A percentile compares a stretch with the other conserved stretches of the same genome.
These are phyloP conservation scores for Irpex sp. DNA, from an alignment of 1,284 basidiomycete genomes.

Conservation along the genomic window DNA sequence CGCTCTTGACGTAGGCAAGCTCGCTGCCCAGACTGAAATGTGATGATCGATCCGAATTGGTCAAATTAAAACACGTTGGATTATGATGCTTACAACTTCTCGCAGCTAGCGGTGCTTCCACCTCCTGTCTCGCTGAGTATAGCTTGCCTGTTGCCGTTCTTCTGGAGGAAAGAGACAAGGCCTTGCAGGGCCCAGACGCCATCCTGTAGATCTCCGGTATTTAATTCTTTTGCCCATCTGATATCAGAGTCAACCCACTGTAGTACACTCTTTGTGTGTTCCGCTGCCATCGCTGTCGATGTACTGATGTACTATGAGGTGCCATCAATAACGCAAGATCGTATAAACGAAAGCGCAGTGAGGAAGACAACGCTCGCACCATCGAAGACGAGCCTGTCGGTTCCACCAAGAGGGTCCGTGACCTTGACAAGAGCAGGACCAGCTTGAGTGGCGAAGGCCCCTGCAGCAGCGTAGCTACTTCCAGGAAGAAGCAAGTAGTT, in stretches of 20 bases:
- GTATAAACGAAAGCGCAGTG: not conserved
- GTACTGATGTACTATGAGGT: constrained; percentile 63
- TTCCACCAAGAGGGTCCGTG: constrained; percentile 61
- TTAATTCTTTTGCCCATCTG: not conserved
- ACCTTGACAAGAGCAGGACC: constrained; percentile 57
- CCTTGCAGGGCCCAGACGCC: constrained; percentile 54
- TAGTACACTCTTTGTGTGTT: constrained; percentile 56
- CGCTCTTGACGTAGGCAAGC: constrained; percentile 55
- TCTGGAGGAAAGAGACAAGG: constrained; percentile 54
- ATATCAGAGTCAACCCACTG: constrained; percentile 28
- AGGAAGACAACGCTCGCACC: constrained; percentile 30
- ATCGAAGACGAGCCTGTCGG: constrained; percentile 64
- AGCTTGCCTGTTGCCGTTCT: constrained; percentile 61
- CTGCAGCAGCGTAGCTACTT: constrained; percentile 51
- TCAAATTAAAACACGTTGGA: not conserved
- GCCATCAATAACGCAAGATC: not conserved
- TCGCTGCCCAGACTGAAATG: constrained; percentile 45
- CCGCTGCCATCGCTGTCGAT: constrained; percentile 68
- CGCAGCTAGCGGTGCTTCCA: constrained; percentile 59
- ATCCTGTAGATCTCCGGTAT: constrained; percentile 31
- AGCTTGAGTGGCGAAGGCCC: constrained; percentile 58
- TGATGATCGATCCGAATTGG: not conserved
- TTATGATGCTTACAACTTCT: constrained; percentile 40
- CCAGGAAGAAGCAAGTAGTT: constrained; percentile 58
- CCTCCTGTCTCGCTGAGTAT: constrained; percentile 69